A percentile compares a stretch with the other conserved stretches of the same genome.
Evolutionary conservation across 257 asterid genomes (phyloP).

Genomic region (Oldenlandia corymbosa): DNA sequence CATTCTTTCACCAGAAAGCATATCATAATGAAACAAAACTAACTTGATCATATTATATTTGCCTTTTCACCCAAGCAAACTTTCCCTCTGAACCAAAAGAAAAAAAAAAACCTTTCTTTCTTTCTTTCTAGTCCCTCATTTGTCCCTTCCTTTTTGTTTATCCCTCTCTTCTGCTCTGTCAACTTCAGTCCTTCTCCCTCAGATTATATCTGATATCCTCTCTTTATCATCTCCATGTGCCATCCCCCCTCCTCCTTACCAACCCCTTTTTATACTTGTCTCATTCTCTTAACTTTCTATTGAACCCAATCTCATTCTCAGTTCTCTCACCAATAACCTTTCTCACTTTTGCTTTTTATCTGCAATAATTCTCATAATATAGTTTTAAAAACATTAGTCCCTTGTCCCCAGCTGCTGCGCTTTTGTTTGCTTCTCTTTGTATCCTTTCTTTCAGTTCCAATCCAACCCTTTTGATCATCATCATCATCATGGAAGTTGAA

Average conservation of each 20-base stretch:
- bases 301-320: background rate
- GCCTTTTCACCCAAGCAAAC: conserved; percentile 85
- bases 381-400: too few species aligned
- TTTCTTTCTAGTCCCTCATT: conserved; percentile 66
- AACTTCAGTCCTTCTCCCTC: conserved; percentile 96
- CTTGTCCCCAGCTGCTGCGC: too few species aligned
- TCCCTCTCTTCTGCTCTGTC: conserved; percentile 54
- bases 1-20: conserved; percentile 2
- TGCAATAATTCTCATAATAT: too few species aligned
- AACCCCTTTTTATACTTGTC: conserved; percentile 25
- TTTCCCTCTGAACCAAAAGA: conserved; percentile 8
- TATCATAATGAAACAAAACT: conserved; percentile 16
- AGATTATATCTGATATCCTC: conserved; percentile 66
- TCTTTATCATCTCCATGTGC: conserved; percentile 61
- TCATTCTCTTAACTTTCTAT: conserved; percentile 9
- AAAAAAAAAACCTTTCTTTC: background rate
- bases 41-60: conserved; percentile 29
- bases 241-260: background rate
- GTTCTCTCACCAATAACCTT: too few species aligned
- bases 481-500: conserved; percentile 36
- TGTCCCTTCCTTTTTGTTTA: conserved; percentile 82
- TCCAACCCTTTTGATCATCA: too few species aligned
- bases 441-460: conserved; percentile 6
- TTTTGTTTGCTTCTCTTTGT: conserved; percentile 4
- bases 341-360: too few species aligned